Evolutionary conservation across 176 grass and related monocot genomes (phyloP).

Genomic region (Ampelocalamus luodianensis): DNA sequence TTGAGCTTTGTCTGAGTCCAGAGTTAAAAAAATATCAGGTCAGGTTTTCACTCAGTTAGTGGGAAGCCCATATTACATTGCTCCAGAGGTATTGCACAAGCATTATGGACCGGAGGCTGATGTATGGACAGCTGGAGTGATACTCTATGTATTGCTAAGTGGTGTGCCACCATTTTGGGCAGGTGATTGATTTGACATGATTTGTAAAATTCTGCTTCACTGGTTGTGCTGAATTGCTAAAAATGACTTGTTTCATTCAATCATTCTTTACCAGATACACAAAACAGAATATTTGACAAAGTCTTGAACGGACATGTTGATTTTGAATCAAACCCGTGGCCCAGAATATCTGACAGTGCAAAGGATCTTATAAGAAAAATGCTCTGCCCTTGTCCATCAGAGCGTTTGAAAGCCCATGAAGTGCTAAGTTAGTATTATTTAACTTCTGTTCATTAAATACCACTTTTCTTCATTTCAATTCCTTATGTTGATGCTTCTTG

Average conservation of each 20-base stretch:
- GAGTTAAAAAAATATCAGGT: slow-evolving; percentile 41
- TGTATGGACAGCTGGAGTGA: slow-evolving; percentile 68
- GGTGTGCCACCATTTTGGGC: slow-evolving; percentile 74
- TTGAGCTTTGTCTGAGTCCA: neutral
- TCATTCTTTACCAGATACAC: slow-evolving; percentile 51
- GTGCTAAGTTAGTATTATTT: slow-evolving; percentile 66
- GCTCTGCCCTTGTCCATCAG: slow-evolving; percentile 57
- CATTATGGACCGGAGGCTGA: slow-evolving; percentile 66
- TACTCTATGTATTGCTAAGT: slow-evolving; percentile 69
- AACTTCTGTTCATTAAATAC: neutral
- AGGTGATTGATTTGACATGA: slow-evolving; percentile 43
- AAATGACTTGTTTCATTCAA: neutral
- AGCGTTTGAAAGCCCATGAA: slow-evolving; percentile 74
- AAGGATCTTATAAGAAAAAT: slow-evolving; percentile 89
- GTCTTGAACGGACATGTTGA: slow-evolving; percentile 59
- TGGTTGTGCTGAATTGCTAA: slow-evolving; percentile 28
- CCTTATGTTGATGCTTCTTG: slow-evolving; percentile 21
- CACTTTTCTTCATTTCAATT: slow-evolving; percentile 12
- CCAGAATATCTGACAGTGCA: slow-evolving; percentile 64
- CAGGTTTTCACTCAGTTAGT: slow-evolving; percentile 63
- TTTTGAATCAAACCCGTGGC: slow-evolving; percentile 68
- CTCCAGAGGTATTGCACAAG: slow-evolving; percentile 63
- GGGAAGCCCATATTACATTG: slow-evolving; percentile 66
- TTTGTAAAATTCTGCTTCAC: slow-evolving; percentile 10
- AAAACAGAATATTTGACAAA: slow-evolving; percentile 59